Evolutionary conservation across 192 early-diverging fungal genomes (phyloP).

Genomic region (Piromyces finnis): DNA sequence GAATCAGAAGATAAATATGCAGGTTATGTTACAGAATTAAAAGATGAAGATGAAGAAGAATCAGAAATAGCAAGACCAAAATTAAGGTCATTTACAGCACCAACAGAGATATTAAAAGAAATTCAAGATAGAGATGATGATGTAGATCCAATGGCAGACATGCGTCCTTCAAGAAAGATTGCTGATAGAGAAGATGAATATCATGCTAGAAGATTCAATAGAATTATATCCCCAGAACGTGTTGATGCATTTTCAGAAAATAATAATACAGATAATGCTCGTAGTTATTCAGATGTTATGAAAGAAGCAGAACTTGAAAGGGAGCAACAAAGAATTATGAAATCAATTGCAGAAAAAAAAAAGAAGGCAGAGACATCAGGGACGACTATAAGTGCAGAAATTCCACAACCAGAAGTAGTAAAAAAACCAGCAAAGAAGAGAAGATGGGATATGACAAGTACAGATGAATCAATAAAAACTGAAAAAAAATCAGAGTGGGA

Average conservation of each 20-base stretch:
- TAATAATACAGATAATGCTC: constrained; percentile 18
- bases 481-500: constrained; percentile 70
- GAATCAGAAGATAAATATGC: background rate
- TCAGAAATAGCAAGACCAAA: background rate
- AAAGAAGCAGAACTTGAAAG: constrained; percentile 66
- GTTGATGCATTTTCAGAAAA: constrained; percentile 53
- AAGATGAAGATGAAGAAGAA: background rate
- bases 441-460: constrained; percentile 16
- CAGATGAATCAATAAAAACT: constrained; percentile 11
- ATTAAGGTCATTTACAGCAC: background rate
- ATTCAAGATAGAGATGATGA: constrained; percentile 11
- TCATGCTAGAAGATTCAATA: constrained; percentile 54
- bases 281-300: constrained; percentile 75
- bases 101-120: background rate
- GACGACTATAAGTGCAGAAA: background rate
- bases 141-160: constrained; percentile 23
- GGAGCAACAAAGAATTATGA: constrained; percentile 52
- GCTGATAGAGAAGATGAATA: constrained; percentile 78
- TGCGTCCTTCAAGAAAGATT: constrained; percentile 40
- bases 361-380: constrained; percentile 30
- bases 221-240: constrained; percentile 65
- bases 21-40: background rate
- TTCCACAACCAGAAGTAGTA: background rate
- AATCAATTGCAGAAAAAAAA: constrained; percentile 51
- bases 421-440: constrained; percentile 6